Evolutionary conservation across 345 rosid species (phyloP), one percentile per base, ranked within the genome.

Genomic region (Passiflora organensis): DNA sequence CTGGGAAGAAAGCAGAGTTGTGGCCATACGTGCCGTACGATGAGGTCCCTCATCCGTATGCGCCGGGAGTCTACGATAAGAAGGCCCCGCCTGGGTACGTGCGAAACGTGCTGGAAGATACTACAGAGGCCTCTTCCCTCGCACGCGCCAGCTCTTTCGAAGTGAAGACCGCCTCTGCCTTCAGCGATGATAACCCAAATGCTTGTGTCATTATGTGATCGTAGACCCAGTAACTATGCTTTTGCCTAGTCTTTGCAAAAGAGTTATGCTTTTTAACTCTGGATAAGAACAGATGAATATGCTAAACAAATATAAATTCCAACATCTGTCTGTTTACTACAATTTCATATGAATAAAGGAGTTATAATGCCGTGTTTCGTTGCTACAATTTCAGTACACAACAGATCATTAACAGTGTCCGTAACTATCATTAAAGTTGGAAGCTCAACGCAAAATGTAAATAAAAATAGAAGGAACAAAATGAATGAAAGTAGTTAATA

Each of bases 141-240:
- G 73, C 64, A 1, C 63, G 51, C 19, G 73, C 68, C 11, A 51
- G 37, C 10, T 62, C 68, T 39, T 62, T 58, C 57, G 64, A 69
- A 42, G 59, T 69, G 16, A 51, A 51, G 37, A 56, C 63, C 28
- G 38, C 55, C 2, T 56, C 64, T 13, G 63, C 73, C 17, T 69
- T 69, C 34, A 69, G 73, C 13, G 68, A 69, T n/a, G 68, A 69
- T 0, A 69, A 69, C 9, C 73, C 73, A 24, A 69, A 69, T 38
- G 73, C 73, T 13, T 69, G 73, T n/a, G 57, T 48, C 9, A 25
- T 69, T 10, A 57, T 62, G 68, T 62, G 48, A 62, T 17, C n/a
- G n/a, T n/a, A n/a, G n/a, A n/a, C n/a, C n/a, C n/a, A n/a, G n/a
- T n/a, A n/a, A n/a, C n/a, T n/a, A n/a, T n/a, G n/a, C n/a, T n/a